phyloP scores from a whole-genome alignment of 75 land plant species.

The Chamaecyparis obtusa region DNA sequence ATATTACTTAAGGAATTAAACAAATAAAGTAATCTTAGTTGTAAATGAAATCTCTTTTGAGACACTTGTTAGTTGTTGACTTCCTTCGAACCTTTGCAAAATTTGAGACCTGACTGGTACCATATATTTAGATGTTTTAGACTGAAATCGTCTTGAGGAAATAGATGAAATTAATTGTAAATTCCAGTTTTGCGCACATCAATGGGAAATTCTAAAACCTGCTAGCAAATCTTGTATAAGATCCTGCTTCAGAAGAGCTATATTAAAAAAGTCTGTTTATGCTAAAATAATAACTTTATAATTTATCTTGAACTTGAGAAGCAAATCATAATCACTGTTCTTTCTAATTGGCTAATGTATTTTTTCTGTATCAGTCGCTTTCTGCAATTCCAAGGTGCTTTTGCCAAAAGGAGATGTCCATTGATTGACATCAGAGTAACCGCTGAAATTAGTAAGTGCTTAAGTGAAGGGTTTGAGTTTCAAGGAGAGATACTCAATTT shows the following conservation, averaged over 20 bases:
- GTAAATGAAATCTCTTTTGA: not conserved
- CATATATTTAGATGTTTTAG: not conserved
- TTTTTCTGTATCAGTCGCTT: conserved; percentile 55
- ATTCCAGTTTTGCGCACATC: not conserved
- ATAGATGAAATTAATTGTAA: not conserved
- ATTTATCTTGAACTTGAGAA: not conserved
- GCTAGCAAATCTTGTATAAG: not conserved
- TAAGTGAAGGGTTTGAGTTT: conserved; percentile 65
- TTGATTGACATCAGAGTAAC: conserved; percentile 54
- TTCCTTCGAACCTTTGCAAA: not conserved
- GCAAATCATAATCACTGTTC: not conserved
- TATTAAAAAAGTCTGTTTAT: no score
- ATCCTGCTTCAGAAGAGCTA: not conserved
- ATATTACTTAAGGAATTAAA: not conserved
- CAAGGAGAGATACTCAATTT: conserved; percentile 77
- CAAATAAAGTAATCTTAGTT: not conserved
- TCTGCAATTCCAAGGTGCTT: conserved; percentile 74
- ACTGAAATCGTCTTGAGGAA: not conserved
- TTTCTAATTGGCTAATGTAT: not conserved
- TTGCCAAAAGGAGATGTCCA: conserved; percentile 75
- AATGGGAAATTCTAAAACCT: not conserved
- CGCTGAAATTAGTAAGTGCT: conserved; percentile 68
- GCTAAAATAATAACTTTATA: not conserved
- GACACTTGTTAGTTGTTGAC: not conserved
- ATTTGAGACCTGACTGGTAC: not conserved